These are phyloP conservation scores for Linum trigynum DNA, from an alignment of 345 rosid species.

Conservation along the genomic window DNA sequence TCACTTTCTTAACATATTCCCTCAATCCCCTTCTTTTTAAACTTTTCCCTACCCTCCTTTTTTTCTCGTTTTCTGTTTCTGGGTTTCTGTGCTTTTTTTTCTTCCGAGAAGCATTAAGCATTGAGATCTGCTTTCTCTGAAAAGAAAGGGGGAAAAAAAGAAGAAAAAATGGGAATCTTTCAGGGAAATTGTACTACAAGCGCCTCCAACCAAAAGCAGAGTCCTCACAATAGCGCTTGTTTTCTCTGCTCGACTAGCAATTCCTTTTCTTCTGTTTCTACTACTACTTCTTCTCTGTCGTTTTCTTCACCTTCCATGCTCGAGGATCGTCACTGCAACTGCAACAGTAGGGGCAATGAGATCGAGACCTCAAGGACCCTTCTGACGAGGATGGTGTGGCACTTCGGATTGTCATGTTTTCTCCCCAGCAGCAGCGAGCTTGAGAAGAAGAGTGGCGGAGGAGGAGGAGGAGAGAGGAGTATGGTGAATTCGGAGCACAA, in stretches of 20 bases:
- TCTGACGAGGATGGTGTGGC: constrained; percentile 44
- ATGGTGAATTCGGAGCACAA: constrained; percentile 47
- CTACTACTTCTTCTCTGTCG: not conserved
- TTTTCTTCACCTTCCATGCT: constrained; percentile 1
- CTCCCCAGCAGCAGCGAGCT: constrained; percentile 16
- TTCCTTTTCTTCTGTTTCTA: not conserved
- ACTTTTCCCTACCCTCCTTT: constrained; percentile 10
- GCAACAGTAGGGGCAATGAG: constrained; percentile 11
- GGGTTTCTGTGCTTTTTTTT: constrained; percentile 33
- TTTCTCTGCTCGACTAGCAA: constrained; percentile 7
- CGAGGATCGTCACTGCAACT: constrained; percentile 20
- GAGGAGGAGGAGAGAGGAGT: constrained; percentile 17
- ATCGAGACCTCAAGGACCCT: constrained; percentile 22
- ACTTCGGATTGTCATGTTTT: constrained; percentile 55
- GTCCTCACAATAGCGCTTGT: constrained; percentile 7
- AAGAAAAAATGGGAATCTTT: constrained; percentile 24
- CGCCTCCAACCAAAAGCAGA: not conserved
- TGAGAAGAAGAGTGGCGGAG: constrained; percentile 8
- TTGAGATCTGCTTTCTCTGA: constrained; percentile 36
- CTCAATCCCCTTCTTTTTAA: constrained; percentile 9
- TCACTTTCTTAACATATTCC: too few species aligned
- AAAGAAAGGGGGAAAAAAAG: not conserved
- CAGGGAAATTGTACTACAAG: constrained; percentile 14
- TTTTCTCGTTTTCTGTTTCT: constrained; percentile 14
- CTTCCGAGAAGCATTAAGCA: not conserved